These are phyloP conservation scores for Cladosporium sp. DNA, from an alignment of 2,329 filamentous ascomycete genomes.

Conservation along the genomic window DNA sequence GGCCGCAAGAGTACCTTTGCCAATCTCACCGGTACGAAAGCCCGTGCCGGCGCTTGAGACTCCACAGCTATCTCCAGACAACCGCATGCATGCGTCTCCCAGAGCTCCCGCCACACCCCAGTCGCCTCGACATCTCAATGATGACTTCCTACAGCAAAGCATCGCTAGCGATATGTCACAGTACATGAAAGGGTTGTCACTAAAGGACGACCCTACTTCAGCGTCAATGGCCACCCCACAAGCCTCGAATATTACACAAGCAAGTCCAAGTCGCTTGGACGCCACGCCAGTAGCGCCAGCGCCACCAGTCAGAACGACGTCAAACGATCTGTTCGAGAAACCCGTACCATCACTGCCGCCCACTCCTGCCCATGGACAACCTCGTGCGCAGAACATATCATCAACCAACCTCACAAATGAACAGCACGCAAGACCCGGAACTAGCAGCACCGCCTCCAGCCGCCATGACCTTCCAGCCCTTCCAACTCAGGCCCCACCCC, in stretches of 20 bases:
- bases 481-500: conserved; percentile 8
- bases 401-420: not conserved
- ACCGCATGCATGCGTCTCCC: conserved; percentile 33
- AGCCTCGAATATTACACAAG: conserved; percentile 6
- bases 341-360: conserved; percentile 20
- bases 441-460: conserved; percentile 18
- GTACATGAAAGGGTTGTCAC: conserved; percentile 38
- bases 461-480: conserved; percentile 17
- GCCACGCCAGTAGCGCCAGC: not conserved
- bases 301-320: not conserved
- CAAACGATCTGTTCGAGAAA: conserved; percentile 16
- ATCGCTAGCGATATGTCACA: conserved; percentile 47
- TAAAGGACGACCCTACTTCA: conserved; percentile 33
- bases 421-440: not conserved
- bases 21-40: conserved; percentile 47
- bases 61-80: conserved; percentile 33
- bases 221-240: conserved; percentile 27
- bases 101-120: conserved; percentile 36
- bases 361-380: not conserved
- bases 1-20: conserved; percentile 47
- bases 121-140: conserved; percentile 38
- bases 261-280: conserved; percentile 2
- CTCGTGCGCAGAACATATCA: not conserved
- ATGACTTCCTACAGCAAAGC: conserved; percentile 51
- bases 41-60: conserved; percentile 37